phyloP scores from a whole-genome alignment of 257 asterid genomes.

The Capsicum rhomboideum region DNA sequence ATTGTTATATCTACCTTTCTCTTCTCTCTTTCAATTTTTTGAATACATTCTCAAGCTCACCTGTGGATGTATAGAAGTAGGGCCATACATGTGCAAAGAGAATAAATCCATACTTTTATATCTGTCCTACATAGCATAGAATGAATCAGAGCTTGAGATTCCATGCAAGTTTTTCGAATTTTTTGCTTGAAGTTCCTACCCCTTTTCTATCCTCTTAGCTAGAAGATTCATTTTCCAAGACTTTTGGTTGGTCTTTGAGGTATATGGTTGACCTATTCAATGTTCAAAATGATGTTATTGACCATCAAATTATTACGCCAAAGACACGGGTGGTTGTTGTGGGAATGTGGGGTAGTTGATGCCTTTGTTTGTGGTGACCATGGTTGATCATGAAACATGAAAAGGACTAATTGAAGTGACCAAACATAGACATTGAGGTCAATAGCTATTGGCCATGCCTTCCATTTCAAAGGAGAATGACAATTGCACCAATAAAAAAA shows the following conservation, averaged over 20 bases:
- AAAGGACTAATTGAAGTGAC: background rate
- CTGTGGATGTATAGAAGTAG: conserved; percentile 17
- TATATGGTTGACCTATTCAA: background rate
- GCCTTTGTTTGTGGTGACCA: background rate
- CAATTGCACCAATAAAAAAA: background rate
- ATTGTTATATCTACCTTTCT: background rate
- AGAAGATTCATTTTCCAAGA: background rate
- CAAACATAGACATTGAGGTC: background rate
- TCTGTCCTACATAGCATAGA: background rate
- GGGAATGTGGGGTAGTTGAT: background rate
- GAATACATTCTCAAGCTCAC: background rate
- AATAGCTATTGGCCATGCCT: background rate
- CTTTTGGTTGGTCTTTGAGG: background rate
- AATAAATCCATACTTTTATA: background rate
- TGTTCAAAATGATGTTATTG: background rate
- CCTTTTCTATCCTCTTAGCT: background rate
- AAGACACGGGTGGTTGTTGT: background rate
- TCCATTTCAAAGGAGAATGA: background rate
- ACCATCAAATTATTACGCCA: background rate
- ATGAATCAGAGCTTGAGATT: background rate
- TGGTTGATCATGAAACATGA: background rate
- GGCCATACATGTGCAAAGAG: conserved; percentile 1
- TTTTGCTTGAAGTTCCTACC: background rate
- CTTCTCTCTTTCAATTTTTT: background rate
- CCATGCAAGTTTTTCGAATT: background rate